Base-by-base conservation (phyloP, 768 basidiomycete species). In the Psilocybe cubensis region DNA sequence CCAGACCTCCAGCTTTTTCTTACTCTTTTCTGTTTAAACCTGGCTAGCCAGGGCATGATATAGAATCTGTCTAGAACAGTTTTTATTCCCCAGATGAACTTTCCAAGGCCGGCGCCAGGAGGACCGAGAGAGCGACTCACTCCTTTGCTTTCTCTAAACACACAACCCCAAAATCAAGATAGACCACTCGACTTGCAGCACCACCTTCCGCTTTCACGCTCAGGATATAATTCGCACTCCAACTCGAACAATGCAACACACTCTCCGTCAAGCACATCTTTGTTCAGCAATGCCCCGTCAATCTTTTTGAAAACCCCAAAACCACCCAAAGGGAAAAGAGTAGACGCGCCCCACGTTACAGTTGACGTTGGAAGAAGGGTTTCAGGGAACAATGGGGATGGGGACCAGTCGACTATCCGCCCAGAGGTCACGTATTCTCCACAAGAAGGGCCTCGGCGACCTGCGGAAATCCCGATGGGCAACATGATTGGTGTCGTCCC, bases 401-500 rank as follows among this genome's bases (percentile, higher is more conserved):
- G 25, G 35, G 33, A 56, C 18, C 25, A 25, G 52, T 40, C 43
- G 12, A 59, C 58, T 9, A 54, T 59, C 12, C 52, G 47, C n/a
- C 52, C 58, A 3, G 23, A 54, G 18, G 52, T 41, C n/a, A 59
- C 58, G 21, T 54, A 54, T 35, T 59, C 58, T 4, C 52, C 52
- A n/a, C 12, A 43, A 21, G 42, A 42, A 28, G 24, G 47, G 18
- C 47, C 27, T 18, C 38, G 23, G 12, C 29, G 47, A 18, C 17
- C 46, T n/a, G 46, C 11, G 28, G 21, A 31, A 12, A 31, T 31
- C 28, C 31, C 17, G 21, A 40, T 44, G 43, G 31, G 24, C 42
- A 35, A 23, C 42, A 23, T 18, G 24, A 46, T 31, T 17, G 45
- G 41, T 25, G 47, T 45, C 44, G 45, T 47, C 52, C 52, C 7